Evolutionary conservation across 129 eudicot species (phyloP).

Genomic region (Lactuca sativa): DNA sequence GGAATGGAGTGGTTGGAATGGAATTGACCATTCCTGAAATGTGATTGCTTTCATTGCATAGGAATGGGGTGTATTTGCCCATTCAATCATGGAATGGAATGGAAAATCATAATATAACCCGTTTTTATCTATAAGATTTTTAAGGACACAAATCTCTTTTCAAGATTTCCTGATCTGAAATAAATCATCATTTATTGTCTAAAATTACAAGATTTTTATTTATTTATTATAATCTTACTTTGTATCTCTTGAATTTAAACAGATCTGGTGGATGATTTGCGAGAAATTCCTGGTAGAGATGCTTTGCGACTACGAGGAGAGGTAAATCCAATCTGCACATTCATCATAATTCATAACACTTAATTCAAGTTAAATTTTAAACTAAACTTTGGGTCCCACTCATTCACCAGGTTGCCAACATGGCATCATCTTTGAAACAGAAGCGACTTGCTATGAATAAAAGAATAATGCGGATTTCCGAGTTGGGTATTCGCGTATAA

Average conservation of each 20-base stretch:
- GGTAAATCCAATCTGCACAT: conserved; percentile 36
- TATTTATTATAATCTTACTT: neutral
- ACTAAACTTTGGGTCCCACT: conserved; percentile 15
- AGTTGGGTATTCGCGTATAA: conserved; percentile 62
- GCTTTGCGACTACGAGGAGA: conserved; percentile 77
- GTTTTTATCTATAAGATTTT: too few species aligned
- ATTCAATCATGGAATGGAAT: too few species aligned
- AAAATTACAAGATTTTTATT: too few species aligned
- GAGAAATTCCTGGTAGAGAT: conserved; percentile 80
- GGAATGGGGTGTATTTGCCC: too few species aligned
- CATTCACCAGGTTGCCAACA: conserved; percentile 71
- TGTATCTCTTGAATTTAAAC: conserved; percentile 11
- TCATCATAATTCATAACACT: neutral
- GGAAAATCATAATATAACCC: too few species aligned
- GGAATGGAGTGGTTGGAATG: too few species aligned
- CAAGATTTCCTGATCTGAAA: too few species aligned
- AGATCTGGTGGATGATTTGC: conserved; percentile 79
- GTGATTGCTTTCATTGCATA: too few species aligned
- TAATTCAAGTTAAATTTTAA: too few species aligned
- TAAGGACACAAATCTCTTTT: too few species aligned
- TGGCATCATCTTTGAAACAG: conserved; percentile 63
- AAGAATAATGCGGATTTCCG: conserved; percentile 65
- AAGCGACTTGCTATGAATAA: conserved; percentile 56
- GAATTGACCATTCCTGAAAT: too few species aligned
- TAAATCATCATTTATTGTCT: too few species aligned